Evolutionary conservation across 2,329 filamentous ascomycete species (phyloP).

Genomic region (Paracoccidioides brasiliensis): DNA sequence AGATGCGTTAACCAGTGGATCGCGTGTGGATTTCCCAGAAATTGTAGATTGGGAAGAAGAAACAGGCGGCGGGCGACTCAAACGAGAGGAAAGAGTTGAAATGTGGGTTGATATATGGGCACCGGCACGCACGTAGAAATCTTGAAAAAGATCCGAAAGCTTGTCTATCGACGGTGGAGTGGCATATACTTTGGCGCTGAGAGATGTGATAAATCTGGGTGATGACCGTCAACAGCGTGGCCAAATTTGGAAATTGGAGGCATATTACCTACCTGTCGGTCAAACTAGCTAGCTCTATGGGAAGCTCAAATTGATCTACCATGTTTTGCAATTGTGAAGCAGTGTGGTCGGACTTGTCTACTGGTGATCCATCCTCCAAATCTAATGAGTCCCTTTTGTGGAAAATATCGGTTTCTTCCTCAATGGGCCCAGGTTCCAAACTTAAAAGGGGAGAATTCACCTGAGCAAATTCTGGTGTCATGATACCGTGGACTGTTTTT

Average conservation of each 20-base stretch:
- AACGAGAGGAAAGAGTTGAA: slow-evolving; percentile 59
- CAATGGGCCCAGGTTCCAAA: slow-evolving; percentile 11
- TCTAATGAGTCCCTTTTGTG: slow-evolving; percentile 29
- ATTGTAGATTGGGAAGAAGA: slow-evolving; percentile 40
- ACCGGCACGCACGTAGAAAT: slow-evolving; percentile 75
- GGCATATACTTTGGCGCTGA: slow-evolving; percentile 75
- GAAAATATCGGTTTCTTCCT: slow-evolving; percentile 29
- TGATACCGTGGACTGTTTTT: slow-evolving; percentile 15
- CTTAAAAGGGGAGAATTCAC: slow-evolving; percentile 11
- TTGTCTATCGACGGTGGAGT: slow-evolving; percentile 72
- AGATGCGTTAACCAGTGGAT: slow-evolving; percentile 42
- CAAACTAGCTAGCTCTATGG: slow-evolving; percentile 82
- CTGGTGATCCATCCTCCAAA: neutral
- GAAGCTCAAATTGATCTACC: slow-evolving; percentile 68
- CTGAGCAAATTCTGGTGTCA: slow-evolving; percentile 5
- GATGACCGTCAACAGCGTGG: neutral
- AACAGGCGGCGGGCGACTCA: slow-evolving; percentile 54
- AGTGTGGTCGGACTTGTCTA: slow-evolving; percentile 17
- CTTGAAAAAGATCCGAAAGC: slow-evolving; percentile 78
- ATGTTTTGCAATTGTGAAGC: slow-evolving; percentile 20
- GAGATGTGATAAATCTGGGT: slow-evolving; percentile 72
- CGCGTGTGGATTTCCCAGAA: slow-evolving; percentile 45
- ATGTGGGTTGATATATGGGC: slow-evolving; percentile 80
- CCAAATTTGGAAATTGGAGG: neutral
- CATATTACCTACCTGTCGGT: slow-evolving; percentile 72